phyloP scores from a whole-genome alignment of 139 green algal genomes.

The Coelastrella sp. region DNA sequence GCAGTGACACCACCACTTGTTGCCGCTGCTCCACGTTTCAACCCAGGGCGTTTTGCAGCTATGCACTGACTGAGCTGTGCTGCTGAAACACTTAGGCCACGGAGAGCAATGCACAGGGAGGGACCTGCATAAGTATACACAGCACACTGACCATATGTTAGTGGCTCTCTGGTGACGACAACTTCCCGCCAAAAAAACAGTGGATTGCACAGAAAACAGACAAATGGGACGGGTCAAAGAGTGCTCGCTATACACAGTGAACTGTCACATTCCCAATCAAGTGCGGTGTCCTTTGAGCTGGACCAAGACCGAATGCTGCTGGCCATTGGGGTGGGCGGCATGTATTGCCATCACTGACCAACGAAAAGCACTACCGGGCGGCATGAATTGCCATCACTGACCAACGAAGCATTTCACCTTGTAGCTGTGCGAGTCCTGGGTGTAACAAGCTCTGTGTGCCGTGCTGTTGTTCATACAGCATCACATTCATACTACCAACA shows the following conservation, averaged over 20 bases:
- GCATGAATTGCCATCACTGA: too few species aligned
- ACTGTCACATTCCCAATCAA: too few species aligned
- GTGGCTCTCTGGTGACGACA: background rate
- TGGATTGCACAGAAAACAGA: too few species aligned
- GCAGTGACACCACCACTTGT: background rate
- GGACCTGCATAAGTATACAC: slow-evolving; percentile 56
- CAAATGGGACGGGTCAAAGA: too few species aligned
- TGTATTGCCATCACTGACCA: too few species aligned
- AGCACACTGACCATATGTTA: background rate
- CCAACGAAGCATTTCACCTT: too few species aligned
- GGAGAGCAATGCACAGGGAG: slow-evolving; percentile 70
- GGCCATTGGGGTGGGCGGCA: too few species aligned
- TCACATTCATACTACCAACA: background rate
- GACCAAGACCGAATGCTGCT: too few species aligned
- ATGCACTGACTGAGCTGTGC: slow-evolving; percentile 56
- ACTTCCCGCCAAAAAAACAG: too few species aligned
- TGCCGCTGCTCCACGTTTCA: background rate
- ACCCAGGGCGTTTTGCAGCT: background rate
- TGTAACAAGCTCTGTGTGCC: slow-evolving; percentile 35
- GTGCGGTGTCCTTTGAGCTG: too few species aligned
- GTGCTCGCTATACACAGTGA: too few species aligned
- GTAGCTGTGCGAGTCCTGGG: slow-evolving; percentile 19
- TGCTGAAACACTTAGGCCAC: slow-evolving; percentile 51
- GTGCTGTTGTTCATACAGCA: slow-evolving; percentile 37
- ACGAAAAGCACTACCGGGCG: too few species aligned